Evolutionary conservation across 768 basidiomycete genomes (phyloP).

Genomic region (Suillus alpinus): DNA sequence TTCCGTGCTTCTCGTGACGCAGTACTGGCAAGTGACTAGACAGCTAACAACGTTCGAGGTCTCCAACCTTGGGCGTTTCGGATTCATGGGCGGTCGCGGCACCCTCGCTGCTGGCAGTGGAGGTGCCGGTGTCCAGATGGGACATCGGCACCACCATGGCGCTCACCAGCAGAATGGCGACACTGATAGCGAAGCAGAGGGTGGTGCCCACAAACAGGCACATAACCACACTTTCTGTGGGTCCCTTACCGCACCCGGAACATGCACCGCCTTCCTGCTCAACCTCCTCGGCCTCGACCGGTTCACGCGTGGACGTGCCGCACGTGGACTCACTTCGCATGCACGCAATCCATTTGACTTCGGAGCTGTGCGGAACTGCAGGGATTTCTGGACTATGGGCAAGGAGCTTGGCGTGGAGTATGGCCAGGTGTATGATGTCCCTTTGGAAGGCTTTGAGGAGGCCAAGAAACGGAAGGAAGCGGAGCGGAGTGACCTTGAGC

Average conservation of each 20-base stretch:
- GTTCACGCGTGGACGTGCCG: constrained; percentile 89
- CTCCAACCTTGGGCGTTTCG: constrained; percentile 90
- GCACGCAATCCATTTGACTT: constrained; percentile 92
- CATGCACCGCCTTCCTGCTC: constrained; percentile 65
- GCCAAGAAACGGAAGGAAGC: constrained; percentile 58
- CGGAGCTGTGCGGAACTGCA: constrained; percentile 75
- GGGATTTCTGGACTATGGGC: constrained; percentile 92
- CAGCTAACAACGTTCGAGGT: constrained; percentile 98
- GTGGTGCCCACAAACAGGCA: constrained; percentile 39
- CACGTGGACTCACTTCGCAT: constrained; percentile 70
- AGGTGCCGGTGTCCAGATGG: constrained; percentile 69
- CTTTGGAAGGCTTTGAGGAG: constrained; percentile 78
- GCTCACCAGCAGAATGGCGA: constrained; percentile 43
- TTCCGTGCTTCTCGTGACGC: constrained; percentile 75
- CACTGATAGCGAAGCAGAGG: constrained; percentile 34
- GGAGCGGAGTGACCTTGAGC: constrained; percentile 39
- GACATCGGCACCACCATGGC: constrained; percentile 56
- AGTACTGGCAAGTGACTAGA: constrained; percentile 87
- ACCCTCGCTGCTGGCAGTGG: constrained; percentile 56
- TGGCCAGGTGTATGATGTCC: constrained; percentile 85
- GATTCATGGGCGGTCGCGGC: constrained; percentile 94
- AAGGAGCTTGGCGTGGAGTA: constrained; percentile 88
- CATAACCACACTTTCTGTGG: constrained; percentile 41
- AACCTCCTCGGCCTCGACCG: constrained; percentile 90
- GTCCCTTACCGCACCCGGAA: constrained; percentile 30